Evolutionary conservation across 441 rosid species (phyloP).

Genomic region (Adansonia madagascariensis): DNA sequence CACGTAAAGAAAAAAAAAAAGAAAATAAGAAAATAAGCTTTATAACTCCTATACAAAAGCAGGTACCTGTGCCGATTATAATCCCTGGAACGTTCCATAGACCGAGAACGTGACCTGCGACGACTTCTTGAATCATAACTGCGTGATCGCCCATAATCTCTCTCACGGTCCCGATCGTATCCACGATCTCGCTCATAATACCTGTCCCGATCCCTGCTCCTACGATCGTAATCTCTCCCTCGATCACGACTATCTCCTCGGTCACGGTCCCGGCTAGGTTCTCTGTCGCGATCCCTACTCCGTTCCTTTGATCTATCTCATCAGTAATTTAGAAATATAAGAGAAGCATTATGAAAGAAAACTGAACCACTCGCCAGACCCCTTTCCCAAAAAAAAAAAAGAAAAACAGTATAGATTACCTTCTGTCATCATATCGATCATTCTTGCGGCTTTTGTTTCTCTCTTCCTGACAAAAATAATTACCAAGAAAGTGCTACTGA

Average conservation of each 20-base stretch:
- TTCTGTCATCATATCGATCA: slow-evolving; percentile 65
- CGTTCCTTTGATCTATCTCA: slow-evolving; percentile 70
- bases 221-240: slow-evolving; percentile 77
- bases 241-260: slow-evolving; percentile 72
- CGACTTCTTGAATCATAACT: slow-evolving; percentile 82
- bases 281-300: slow-evolving; percentile 62
- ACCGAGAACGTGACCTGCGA: slow-evolving; percentile 83
- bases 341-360: background rate
- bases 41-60: background rate
- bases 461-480: slow-evolving; percentile 68
- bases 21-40: background rate
- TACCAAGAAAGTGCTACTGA: slow-evolving; percentile 33
- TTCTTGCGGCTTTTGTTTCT: slow-evolving; percentile 71
- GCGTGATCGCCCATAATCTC: slow-evolving; percentile 71
- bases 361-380: background rate
- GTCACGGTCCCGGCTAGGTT: slow-evolving; percentile 70
- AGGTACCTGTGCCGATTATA: slow-evolving; percentile 86
- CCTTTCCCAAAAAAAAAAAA: background rate
- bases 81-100: slow-evolving; percentile 81
- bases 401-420: slow-evolving; percentile 35
- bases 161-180: slow-evolving; percentile 60
- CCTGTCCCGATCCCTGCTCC: slow-evolving; percentile 84
- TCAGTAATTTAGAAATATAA: slow-evolving; percentile 13
- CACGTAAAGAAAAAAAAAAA: background rate
- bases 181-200: slow-evolving; percentile 73